Evolutionary conservation across 1,139 yeast species (phyloP), one percentile per base, ranked within the genome.

Genomic region (Yamadazyma friedrichii): DNA sequence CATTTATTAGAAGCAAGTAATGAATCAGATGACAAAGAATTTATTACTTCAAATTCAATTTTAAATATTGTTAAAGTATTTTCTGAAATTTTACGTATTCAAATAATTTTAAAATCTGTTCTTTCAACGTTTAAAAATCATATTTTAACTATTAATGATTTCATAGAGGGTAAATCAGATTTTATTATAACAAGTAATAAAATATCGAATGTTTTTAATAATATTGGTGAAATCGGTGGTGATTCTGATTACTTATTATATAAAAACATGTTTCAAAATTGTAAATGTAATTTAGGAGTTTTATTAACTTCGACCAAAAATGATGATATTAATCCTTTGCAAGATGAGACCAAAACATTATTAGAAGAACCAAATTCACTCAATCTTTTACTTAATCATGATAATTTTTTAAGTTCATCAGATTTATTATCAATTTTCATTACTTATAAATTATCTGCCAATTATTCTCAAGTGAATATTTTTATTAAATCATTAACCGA

Each of bases 1-100:
- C 85, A 83, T 58, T 61, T 83, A 39, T 67, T 83, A 41, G 87
- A 80, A 51, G 87, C 86, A 1, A 81, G 87, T 3, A 52, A 57
- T 20, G 42, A 43, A 17, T 42, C 44, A 22, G 53, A 51, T 25
- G 52, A 56, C 2, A 45, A 50, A 3, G 63, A 68, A 22, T 59
- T 59, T 38, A 66, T 63, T 31, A 65, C 68, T 30, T 66, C 75
- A 31, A 73, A 76, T 30, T 64, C 84, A 0, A 64, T 78, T 16
- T 61, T 80, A 42, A 69, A 78, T 32, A 77, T 80, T 25, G 67
- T 80, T 41, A 75, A 72, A 42, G 73, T 80, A 1, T 80, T 80
- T 50, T 66, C 80, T 37, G 74, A 76, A 28, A 57, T 79, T 47
- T 67, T 76, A 46, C 70, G 73, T 15, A 67, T 78, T 39, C 69